Evolutionary conservation across 768 basidiomycete species (phyloP), one percentile per base, ranked within the genome.

Genomic region (Hebeloma cylindrosporum): DNA sequence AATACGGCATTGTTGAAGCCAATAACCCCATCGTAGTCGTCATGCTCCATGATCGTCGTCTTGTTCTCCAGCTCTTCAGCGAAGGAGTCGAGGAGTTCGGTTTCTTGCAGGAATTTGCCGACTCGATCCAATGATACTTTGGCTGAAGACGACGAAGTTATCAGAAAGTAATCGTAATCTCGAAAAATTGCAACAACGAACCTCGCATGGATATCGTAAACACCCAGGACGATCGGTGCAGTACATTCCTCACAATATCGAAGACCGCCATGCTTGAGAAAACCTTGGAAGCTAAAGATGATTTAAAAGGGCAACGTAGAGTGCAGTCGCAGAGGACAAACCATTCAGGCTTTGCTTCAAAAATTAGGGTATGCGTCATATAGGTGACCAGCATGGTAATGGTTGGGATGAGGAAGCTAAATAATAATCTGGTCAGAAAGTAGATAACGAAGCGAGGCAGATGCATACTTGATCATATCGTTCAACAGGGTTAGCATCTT

Each of bases 321-420:
- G 18, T 8, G 25, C 28, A 25, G n/a, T 16, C 7, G 21, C 10
- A 14, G 6, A 7, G 9, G 27, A 39, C 48, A 2, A 27, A 64
- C 60, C 59, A 21, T 51, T 62, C 33, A 64, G 43, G 21, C 55
- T 52, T 26, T 59, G 28, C 20, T 60, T 58, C 58, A 59, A 52
- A n/a, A 38, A 52, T 35, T 41, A 79, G 40, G 8, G 63, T 82
- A 71, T 82, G 85, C 3, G 78, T 71, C 3, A 72, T 69, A 51
- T 78, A 88, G 1, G 83, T 83, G n/a, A 78, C 72, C 23, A 83
- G 58, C 85, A 87, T 88, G 17, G 79, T 80, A 2, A 76, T 36
- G 4, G 85, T 60, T 0, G 86, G 85, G n/a, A 88, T 77, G 32
- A 78, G 48, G 48, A 73, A 79, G 57, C 82, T 86, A 22, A 1